phyloP scores from a whole-genome alignment of 305 asterid genomes.

The Fraxinus floribunda region DNA sequence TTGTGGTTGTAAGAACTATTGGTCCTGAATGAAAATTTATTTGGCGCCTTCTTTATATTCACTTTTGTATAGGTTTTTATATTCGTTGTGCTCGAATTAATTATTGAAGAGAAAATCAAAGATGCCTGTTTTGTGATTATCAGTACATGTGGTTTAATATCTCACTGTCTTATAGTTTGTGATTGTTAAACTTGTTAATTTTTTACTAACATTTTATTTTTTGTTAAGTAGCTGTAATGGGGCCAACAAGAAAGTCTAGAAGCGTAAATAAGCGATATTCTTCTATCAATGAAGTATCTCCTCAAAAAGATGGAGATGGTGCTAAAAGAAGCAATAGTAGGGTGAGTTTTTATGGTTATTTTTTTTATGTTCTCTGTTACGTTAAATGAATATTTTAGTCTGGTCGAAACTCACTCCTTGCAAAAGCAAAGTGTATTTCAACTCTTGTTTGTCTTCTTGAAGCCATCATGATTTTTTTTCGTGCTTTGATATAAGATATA shows the following conservation, averaged over 20 bases:
- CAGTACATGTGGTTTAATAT: background rate
- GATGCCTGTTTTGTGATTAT: constrained; percentile 12
- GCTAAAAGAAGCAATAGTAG: constrained; percentile 36
- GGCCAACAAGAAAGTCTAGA: constrained; percentile 45
- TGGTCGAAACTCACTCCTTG: background rate
- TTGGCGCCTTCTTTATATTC: constrained; percentile 16
- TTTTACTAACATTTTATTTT: background rate
- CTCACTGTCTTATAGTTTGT: constrained; percentile 6
- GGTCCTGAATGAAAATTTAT: constrained; percentile 10
- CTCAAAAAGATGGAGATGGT: constrained; percentile 38
- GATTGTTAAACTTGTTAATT: background rate
- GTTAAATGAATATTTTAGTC: background rate
- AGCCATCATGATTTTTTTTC: background rate
- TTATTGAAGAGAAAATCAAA: constrained; percentile 20
- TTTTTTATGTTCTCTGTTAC: background rate
- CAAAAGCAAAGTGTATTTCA: background rate
- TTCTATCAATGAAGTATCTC: constrained; percentile 38
- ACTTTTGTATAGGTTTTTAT: constrained; percentile 8
- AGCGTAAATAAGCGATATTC: constrained; percentile 40
- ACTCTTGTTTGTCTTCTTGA: background rate
- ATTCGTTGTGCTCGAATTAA: constrained; percentile 12
- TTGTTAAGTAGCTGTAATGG: constrained; percentile 28
- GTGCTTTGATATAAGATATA: constrained; percentile 7
- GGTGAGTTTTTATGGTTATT: constrained; percentile 33
- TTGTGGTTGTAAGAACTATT: constrained; percentile 11